phyloP scores from a whole-genome alignment of 805 yeast species.

The Saccharomycopsis javanensis region DNA sequence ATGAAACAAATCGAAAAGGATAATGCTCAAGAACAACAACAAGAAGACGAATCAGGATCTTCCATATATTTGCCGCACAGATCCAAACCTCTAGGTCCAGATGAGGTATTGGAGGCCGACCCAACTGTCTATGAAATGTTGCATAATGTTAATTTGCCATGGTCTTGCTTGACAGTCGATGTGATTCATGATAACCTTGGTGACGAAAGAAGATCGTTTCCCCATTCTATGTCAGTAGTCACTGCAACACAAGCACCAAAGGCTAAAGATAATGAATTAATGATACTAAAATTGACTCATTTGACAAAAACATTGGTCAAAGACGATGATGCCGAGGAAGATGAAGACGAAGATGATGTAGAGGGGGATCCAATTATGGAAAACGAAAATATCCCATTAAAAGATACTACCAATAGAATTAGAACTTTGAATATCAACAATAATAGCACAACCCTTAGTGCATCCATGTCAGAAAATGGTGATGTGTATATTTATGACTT shows the following conservation, averaged over 20 bases:
- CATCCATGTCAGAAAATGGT: conserved; percentile 83
- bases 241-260: conserved; percentile 91
- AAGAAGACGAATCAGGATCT: conserved; percentile 30
- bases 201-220: conserved; percentile 77
- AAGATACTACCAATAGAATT: conserved; percentile 80
- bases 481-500: conserved; percentile 81
- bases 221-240: conserved; percentile 75
- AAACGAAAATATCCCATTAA: conserved; percentile 66
- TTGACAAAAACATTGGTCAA: conserved; percentile 79
- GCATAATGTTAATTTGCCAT: conserved; percentile 85
- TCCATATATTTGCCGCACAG: conserved; percentile 76
- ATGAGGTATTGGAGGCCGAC: conserved; percentile 93
- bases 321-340: conserved; percentile 68
- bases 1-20: conserved; percentile 20
- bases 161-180: conserved; percentile 95
- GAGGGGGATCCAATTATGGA: conserved; percentile 82
- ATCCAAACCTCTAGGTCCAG: conserved; percentile 86
- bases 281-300: conserved; percentile 73
- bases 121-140: conserved; percentile 94
- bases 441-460: conserved; percentile 77
- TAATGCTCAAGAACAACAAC: conserved; percentile 22
- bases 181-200: conserved; percentile 82
- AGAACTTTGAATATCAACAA: conserved; percentile 61
- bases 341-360: conserved; percentile 57
- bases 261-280: conserved; percentile 80